Conservation (phyloP, 345 rosid genomes). For the Eucalyptus leucophloia region DNA sequence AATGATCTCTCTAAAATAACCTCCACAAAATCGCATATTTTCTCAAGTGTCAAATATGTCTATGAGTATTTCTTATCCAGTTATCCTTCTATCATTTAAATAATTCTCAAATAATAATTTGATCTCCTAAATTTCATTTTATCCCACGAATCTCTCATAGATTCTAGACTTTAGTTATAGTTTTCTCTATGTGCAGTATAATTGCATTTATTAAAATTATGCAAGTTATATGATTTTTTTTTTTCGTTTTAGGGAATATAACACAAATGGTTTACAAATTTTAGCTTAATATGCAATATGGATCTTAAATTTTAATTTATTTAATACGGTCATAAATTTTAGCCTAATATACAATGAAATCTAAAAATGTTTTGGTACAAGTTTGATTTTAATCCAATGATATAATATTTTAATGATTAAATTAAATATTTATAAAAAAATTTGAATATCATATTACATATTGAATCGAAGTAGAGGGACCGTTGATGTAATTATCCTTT, state of each 20-base stretch:
- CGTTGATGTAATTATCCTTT: neutral
- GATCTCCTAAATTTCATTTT: neutral
- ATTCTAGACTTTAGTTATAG: neutral
- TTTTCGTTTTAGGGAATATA: no score
- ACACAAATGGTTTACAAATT: no score
- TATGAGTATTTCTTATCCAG: neutral
- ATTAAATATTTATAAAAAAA: no score
- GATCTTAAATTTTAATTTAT: no score
- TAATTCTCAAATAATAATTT: neutral
- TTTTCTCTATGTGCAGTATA: neutral
- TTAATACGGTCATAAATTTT: fast-evolving
- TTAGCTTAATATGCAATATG: no score
- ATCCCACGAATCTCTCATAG: neutral
- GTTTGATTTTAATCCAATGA: fast-evolving
- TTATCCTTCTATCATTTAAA: neutral
- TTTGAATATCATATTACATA: fast-evolving
- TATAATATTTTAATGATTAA: no score
- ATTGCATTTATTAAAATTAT: neutral
- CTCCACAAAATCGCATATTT: neutral
- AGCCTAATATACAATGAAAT: fast-evolving
- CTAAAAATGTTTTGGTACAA: fast-evolving
- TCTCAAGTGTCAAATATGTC: neutral
- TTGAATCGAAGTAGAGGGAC: fast-evolving
- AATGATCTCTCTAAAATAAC: neutral
- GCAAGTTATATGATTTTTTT: neutral